Base-by-base conservation (phyloP, 164 flowering plant species). In the Santalum album region DNA sequence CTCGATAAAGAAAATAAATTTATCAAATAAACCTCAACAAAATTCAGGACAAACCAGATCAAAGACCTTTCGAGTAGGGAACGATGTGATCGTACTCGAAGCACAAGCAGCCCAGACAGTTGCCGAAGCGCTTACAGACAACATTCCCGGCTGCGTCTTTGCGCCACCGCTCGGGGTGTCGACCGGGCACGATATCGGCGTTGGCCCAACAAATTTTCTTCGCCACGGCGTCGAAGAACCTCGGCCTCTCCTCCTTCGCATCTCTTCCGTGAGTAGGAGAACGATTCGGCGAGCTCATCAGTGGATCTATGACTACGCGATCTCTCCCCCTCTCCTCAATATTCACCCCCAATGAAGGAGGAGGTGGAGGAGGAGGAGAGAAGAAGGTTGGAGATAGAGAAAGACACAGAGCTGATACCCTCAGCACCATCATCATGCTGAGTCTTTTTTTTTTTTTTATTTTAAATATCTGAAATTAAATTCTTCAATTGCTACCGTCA, bases 161-260 rank as follows among this genome's bases (percentile, higher is more conserved):
- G 36, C 97, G 86, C 99, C 96, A 94, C 54, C 97, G 68, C 53
- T 94, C 97, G 0, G 99, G 99, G 62, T 94, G 99, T 9, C 97
- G 69, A 9, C 96, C 95, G 0, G 84, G 76, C 2, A 86, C 82
- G 1, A 60, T 67, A 0, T 78, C 86, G 0, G 99, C 95, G 1
- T 72, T 81, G 0, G 78, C 69, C 99, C 99, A 94, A 64, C 99
- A 90, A 17, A 20, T 25, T 43, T 38, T 63, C 74, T 82, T 94
- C 11, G 81, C 76, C 60, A 76, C 81, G 1, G 67, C 18, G 66
- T 87, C 96, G 58, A 94, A 94, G 63, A 63, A 79, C 40, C 99
- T 71, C 1, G 95, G 87, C 63, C 95, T 70, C 54, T 75, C 84
- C 15, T 74, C 84, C 23, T 69, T 62, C 21, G 50, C 50, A 1